Percentiles rank a stretch among this genome's conserved stretches.
Conservation (phyloP, 2,329 filamentous ascomycete genomes). For the Metarhizium album region DNA sequence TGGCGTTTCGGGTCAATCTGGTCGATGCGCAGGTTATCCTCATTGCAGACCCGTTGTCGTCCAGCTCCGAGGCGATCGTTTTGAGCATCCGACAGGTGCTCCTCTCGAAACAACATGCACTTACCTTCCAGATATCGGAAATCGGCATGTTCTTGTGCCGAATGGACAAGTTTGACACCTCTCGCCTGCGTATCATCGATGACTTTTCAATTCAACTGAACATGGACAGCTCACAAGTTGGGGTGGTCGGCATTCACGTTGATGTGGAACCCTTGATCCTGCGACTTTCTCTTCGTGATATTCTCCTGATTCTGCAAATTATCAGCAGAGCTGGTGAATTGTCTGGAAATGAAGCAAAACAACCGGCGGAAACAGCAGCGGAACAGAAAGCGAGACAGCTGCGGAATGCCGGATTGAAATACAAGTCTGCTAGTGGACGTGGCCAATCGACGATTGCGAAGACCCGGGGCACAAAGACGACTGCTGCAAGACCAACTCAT, state of each 20-base stretch:
- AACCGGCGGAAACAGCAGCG: constrained; percentile 25
- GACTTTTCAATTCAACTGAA: constrained; percentile 90
- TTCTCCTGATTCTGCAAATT: constrained; percentile 87
- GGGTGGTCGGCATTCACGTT: constrained; percentile 68
- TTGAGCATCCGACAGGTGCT: constrained; percentile 88
- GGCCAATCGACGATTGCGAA: constrained; percentile 41
- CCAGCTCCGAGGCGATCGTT: constrained; percentile 91
- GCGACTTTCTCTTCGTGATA: constrained; percentile 84
- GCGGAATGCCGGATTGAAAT: constrained; percentile 36
- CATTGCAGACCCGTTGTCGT: constrained; percentile 84
- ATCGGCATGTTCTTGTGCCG: constrained; percentile 97
- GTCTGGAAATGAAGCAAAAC: constrained; percentile 51
- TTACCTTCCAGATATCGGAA: constrained; percentile 86
- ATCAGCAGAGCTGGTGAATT: constrained; percentile 83
- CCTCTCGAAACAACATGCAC: constrained; percentile 83
- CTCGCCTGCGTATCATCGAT: constrained; percentile 82
- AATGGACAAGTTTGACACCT: constrained; percentile 95
- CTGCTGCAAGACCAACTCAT: constrained; percentile 18
- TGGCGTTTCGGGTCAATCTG: constrained; percentile 85
- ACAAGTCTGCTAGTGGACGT: constrained; percentile 45
- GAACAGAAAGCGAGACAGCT: constrained; percentile 48
- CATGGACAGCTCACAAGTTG: constrained; percentile 58
- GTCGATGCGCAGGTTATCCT: constrained; percentile 95
- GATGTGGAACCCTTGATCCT: constrained; percentile 88
- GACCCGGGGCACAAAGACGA: constrained; percentile 28